These are phyloP conservation scores for Lecanicillium sp. DNA, from an alignment of 2,329 filamentous ascomycete species.

Conservation along the genomic window DNA sequence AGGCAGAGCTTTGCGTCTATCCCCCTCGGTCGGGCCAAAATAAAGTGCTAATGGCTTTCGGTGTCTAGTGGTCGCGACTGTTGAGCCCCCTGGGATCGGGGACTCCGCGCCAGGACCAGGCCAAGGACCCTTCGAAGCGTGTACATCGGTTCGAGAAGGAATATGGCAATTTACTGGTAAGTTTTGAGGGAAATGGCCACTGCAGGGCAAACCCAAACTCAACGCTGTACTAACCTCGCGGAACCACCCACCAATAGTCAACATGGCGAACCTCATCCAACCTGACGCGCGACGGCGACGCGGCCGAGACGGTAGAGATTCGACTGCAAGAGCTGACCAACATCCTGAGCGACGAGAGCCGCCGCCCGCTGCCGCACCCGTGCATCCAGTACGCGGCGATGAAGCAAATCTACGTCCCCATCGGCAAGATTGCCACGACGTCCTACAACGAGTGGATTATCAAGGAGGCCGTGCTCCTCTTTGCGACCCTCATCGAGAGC, in stretches of 20 bases:
- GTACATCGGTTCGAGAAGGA: constrained; percentile 61
- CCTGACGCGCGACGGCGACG: constrained; percentile 51
- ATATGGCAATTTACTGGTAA: constrained; percentile 54
- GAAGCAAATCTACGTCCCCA: constrained; percentile 81
- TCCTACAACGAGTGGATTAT: constrained; percentile 83
- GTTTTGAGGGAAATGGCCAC: constrained; percentile 14
- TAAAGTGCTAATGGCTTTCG: too few species aligned
- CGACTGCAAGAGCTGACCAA: constrained; percentile 57
- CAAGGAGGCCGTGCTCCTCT: constrained; percentile 75
- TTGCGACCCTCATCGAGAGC: constrained; percentile 88
- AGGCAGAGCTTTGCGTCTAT: neutral
- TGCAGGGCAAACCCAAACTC: too few species aligned
- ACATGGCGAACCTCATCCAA: constrained; percentile 57
- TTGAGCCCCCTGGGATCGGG: constrained; percentile 54
- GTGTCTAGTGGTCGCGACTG: constrained; percentile 59
- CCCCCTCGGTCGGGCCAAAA: constrained; percentile 2
- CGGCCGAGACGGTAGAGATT: constrained; percentile 54
- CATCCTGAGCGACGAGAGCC: constrained; percentile 82
- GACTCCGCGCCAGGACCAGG: constrained; percentile 49
- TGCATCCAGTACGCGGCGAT: constrained; percentile 82
- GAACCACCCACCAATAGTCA: constrained; percentile 23
- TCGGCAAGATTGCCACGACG: constrained; percentile 80
- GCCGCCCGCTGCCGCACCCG: constrained; percentile 79
- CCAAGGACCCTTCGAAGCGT: constrained; percentile 55
- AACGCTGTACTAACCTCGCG: too few species aligned